Base-by-base conservation (phyloP, 331 rosid genomes). In the Rosa hybrid region DNA sequence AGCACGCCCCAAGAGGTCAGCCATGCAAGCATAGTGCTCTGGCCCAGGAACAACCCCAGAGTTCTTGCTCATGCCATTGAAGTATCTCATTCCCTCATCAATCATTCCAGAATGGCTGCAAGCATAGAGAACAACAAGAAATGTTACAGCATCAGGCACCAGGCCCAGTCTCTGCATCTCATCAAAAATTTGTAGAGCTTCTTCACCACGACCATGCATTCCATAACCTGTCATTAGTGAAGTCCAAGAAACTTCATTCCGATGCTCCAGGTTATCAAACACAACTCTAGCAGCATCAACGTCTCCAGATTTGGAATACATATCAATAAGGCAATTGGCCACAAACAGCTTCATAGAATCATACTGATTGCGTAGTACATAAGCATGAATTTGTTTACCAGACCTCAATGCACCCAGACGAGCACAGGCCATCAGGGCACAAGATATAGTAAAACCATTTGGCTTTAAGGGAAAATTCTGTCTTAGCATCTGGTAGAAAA, bases 11-110 rank as follows among this genome's bases (percentile, higher is more conserved):
- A 90, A 83, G 73, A 92, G 97, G 87, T 92, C 98, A 80, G 90
- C 95, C 95, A 92, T 88, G 83, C 97, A 94, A 74, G 97, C 97
- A 82, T 91, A 92, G 83, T 94, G 98, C 81, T 94, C 97, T 14
- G 83, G 89, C 73, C 88, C 88, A 38, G 97, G 98, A 81, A 77
- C 76, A 74, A 94, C 86, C 67, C 94, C 93, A 79, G 83, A 91
- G 49, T 86, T 83, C 53, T 84, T 77, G 73, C 69, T 86, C 94
- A 92, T 91, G 82, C 80, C 80, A 78, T 91, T 74, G 67, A 94
- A 94, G 82, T 91, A 87, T 71, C 74, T 14, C 63, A 89, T 78
- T 74, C 97, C 98, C 74, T 80, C 86, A 77, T 92, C 97, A 59
- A 85, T 82, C 93, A 92, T 86, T 86, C 98, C 93, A 0, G 97